Evolutionary conservation across 2,329 filamentous ascomycete genomes (phyloP).

Genomic region (Dothidotthia symphoricarpi): DNA sequence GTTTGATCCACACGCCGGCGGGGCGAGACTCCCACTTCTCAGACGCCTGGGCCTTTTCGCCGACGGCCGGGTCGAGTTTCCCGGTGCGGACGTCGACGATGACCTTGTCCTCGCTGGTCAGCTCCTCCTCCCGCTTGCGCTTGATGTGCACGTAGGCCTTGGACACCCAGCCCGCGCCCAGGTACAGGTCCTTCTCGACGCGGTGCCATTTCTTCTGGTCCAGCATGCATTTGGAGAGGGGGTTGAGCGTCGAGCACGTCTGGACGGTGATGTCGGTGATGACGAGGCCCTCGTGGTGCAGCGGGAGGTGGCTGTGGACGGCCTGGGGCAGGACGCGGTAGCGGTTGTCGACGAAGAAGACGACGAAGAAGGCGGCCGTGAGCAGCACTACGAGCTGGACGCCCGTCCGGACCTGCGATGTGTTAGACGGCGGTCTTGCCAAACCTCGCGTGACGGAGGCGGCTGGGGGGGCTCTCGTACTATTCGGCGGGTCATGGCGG

Average conservation of each 20-base stretch:
- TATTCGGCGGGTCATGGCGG: constrained; percentile 43
- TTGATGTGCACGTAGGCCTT: constrained; percentile 80
- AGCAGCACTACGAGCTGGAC: constrained; percentile 70
- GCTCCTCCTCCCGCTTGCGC: constrained; percentile 81
- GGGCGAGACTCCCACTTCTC: constrained; percentile 76
- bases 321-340: constrained; percentile 82
- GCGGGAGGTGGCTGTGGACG: constrained; percentile 81
- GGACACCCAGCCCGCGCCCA: constrained; percentile 69
- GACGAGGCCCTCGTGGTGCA: constrained; percentile 77
- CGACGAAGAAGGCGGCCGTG: constrained; percentile 62
- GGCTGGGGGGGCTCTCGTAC: constrained; percentile 24
- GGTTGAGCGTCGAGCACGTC: constrained; percentile 72
- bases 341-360: constrained; percentile 83
- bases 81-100: constrained; percentile 77
- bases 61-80: constrained; percentile 64
- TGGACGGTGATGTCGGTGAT: constrained; percentile 81
- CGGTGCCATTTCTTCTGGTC: constrained; percentile 74
- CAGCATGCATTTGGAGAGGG: constrained; percentile 72
- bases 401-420: constrained; percentile 56
- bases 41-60: constrained; percentile 55
- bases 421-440: too few species aligned
- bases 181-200: constrained; percentile 84
- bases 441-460: too few species aligned
- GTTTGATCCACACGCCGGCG: constrained; percentile 78
- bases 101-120: constrained; percentile 70